Conservation (phyloP, 2,329 filamentous ascomycete species). For the Cladosporium sp. region DNA sequence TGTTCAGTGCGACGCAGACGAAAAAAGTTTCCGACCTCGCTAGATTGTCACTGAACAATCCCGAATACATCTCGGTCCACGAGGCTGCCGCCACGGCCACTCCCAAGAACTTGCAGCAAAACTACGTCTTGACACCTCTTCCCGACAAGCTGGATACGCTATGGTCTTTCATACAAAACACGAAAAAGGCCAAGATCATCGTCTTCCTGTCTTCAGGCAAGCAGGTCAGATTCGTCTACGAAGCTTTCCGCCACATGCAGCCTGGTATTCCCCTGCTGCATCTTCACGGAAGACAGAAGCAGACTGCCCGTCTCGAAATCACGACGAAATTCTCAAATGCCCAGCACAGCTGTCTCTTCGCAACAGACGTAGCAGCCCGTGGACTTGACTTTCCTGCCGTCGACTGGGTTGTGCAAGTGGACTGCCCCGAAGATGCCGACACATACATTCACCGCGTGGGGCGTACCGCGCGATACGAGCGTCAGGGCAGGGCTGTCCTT, state of each 20-base stretch:
- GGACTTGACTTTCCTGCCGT: conserved; percentile 95
- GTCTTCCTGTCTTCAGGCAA: conserved; percentile 95
- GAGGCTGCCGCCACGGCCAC: conserved; percentile 76
- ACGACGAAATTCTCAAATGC: conserved; percentile 76
- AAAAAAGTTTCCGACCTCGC: conserved; percentile 91
- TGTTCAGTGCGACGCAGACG: conserved; percentile 96
- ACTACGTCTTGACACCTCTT: conserved; percentile 82
- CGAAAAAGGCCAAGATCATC: conserved; percentile 89
- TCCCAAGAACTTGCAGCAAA: conserved; percentile 79
- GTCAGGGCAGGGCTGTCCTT: conserved; percentile 78
- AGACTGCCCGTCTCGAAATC: conserved; percentile 81
- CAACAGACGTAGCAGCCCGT: conserved; percentile 90
- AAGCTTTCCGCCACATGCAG: conserved; percentile 86
- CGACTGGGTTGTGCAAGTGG: conserved; percentile 98
- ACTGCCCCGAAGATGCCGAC: conserved; percentile 93
- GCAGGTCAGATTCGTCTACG: conserved; percentile 93
- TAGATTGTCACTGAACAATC: conserved; percentile 79
- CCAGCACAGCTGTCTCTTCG: conserved; percentile 83
- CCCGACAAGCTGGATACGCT: conserved; percentile 87
- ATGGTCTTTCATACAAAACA: conserved; percentile 87
- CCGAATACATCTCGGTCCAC: conserved; percentile 93
- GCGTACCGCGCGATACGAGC: conserved; percentile 88
- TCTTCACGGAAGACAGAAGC: conserved; percentile 90
- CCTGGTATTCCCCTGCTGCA: conserved; percentile 92
- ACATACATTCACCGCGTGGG: conserved; percentile 98